These are phyloP conservation scores for Gossypium mustelinum DNA, from an alignment of 345 rosid species.

Conservation along the genomic window DNA sequence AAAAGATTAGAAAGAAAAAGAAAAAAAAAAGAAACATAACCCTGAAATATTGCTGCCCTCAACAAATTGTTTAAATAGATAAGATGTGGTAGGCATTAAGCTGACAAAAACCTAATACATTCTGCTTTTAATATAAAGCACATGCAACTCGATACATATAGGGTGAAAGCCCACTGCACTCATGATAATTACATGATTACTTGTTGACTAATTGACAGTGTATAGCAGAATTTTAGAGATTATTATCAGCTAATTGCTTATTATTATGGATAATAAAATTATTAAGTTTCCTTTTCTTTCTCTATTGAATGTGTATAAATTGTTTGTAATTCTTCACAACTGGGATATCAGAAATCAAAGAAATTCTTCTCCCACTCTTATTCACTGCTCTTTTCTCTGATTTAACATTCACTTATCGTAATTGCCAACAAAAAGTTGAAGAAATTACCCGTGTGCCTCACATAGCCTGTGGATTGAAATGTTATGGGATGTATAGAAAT, in stretches of 20 bases:
- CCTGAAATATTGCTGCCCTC: not conserved
- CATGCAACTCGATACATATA: not conserved
- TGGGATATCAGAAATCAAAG: too few species aligned
- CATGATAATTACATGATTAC: too few species aligned
- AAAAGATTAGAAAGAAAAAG: not conserved
- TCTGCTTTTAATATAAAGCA: not conserved
- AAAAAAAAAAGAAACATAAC: not conserved
- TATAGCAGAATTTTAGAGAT: too few species aligned
- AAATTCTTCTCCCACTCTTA: too few species aligned
- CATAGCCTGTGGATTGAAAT: conserved; percentile 71
- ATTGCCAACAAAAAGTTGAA: not conserved
- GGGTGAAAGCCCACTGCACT: not conserved
- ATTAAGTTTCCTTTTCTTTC: too few species aligned
- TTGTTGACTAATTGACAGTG: too few species aligned
- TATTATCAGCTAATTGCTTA: too few species aligned
- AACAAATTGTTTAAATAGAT: not conserved
- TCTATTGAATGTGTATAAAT: too few species aligned
- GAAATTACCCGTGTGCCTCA: conserved; percentile 76
- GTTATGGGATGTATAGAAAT: conserved; percentile 82
- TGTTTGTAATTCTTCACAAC: too few species aligned
- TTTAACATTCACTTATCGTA: not conserved
- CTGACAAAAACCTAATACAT: too few species aligned
- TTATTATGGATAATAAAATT: too few species aligned
- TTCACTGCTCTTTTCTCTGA: too few species aligned
- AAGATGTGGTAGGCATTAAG: not conserved